Base-by-base conservation (phyloP, 345 rosid genomes). In the Nasturtium officinale region DNA sequence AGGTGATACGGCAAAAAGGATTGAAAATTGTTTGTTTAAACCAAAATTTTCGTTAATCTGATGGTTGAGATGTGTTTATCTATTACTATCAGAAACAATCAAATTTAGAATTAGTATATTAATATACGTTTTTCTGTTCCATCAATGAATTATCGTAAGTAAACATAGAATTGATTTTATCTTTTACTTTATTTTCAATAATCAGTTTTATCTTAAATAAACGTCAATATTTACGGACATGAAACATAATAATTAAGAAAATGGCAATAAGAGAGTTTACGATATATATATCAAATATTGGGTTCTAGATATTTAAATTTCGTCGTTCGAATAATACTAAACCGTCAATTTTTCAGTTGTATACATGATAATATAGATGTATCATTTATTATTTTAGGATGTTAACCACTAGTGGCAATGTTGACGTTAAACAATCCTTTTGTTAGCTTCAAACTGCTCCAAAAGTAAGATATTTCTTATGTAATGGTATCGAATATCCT, bases 31-130 rank as follows among this genome's bases (percentile, higher is more conserved):
- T 57, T 29, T 73, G 74, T 66, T 75, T 73, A 50, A 71, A 75
- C 81, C 85, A 77, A 69, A 33, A 50, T 9, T 82, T 67, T 52
- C 78, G 83, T 76, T 72, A n/a, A 79, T 72, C 81, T 74, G 58
- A 74, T 71, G 87, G 87, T 65, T 57, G 18, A n/a, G 43, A 67
- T 42, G 32, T 51, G 48, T 38, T 54, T 26, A 10, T 71, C 78
- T 70, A 54, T 40, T 61, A 77, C 59, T 33, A 30, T 79, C 71
- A 74, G 43, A 74, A 67, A 48, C 52, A 9, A 80, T 79, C 77
- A 77, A 47, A 71, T 77, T 81, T 69, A 69, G 57, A 25, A 57
- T 26, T 54, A 21, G 46, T 37, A 38, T 33, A 51, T 61, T 21
- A 2, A 29, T 12, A 13, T 65, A 35, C 57, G 54, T 65, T 58